Conservation (phyloP, 495 filamentous ascomycete species). For the Penicillium nucicola region DNA sequence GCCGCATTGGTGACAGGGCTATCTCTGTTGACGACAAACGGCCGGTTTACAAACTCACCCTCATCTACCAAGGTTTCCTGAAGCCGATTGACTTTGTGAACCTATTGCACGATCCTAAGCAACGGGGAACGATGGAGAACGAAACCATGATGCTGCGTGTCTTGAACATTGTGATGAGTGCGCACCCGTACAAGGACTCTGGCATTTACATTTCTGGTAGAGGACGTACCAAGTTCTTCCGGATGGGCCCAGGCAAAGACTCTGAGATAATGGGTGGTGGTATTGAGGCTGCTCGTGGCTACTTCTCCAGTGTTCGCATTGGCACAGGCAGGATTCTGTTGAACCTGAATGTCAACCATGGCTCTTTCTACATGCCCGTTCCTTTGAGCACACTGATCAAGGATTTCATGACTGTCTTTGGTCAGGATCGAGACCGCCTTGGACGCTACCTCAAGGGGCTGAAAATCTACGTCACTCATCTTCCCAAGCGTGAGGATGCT, state of each 20-base stretch:
- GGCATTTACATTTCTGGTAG: slow-evolving; percentile 12
- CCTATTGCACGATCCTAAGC: not conserved
- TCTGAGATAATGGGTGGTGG: slow-evolving; percentile 29
- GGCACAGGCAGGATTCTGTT: slow-evolving; percentile 37
- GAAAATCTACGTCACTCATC: slow-evolving; percentile 9
- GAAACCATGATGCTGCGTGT: slow-evolving; percentile 31
- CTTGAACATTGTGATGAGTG: slow-evolving; percentile 46
- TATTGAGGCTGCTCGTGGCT: slow-evolving; percentile 44
- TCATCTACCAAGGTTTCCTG: not conserved
- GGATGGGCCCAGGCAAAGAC: slow-evolving; percentile 9
- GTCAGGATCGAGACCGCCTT: not conserved
- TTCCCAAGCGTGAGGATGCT: not conserved
- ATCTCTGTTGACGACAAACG: not conserved
- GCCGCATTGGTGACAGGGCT: too few relatives aligned
- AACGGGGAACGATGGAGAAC: not conserved
- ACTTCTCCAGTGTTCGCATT: slow-evolving; percentile 45
- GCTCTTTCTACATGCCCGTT: slow-evolving; percentile 37
- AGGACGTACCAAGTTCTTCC: slow-evolving; percentile 20
- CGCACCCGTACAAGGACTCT: slow-evolving; percentile 9
- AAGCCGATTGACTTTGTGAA: not conserved
- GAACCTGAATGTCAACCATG: slow-evolving; percentile 47
- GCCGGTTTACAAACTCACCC: not conserved
- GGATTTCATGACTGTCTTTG: not conserved
- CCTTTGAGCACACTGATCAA: slow-evolving; percentile 22
- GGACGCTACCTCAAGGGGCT: slow-evolving; percentile 10